Base-by-base conservation (phyloP, 2,329 filamentous ascomycete species). In the Grosmannia penicillata region DNA sequence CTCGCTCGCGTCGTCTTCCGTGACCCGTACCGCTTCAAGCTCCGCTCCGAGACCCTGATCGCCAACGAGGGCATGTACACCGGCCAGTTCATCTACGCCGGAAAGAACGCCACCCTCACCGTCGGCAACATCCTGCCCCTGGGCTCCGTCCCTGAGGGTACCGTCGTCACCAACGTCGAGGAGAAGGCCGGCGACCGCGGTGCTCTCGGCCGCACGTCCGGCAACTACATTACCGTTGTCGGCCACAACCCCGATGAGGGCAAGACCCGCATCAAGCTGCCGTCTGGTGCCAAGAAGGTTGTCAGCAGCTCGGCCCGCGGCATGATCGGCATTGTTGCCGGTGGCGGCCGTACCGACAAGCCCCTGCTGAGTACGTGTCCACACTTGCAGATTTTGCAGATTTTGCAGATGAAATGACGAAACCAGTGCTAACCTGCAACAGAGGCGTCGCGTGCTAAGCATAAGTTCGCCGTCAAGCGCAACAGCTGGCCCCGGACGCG, bases 41-140 rank as follows among this genome's bases (percentile, higher is more conserved):
- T 87, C 63, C 72, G 86, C 65, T 89, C 82, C 66, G 87, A 98
- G 81, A 98, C 91, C 55, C 95, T 98, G 81, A 98, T 98, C 62
- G 91, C 91, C 69, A 98, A 96, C 72, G 91, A 96, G 76, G 91
- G 91, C 73, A 95, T 96, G 87, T 98, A 96, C 84, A 95, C 91
- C 53, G 91, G 91, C 64, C 91, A 98, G 70, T 98, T 98, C 78
- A 86, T 98, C 81, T 98, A 98, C 71, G 91, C 89, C 62, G 91
- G 91, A 64, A 98, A 98, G 85, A 91, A 94, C 72, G 91, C 91
- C 58, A 74, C 81, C 52, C 78, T 98, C 60, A 96, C 83, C 59
- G 80, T 98, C 66, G 91, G 91, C 67, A 98, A 98, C 77, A 70
- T 98, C 62, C 84, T 98, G 48, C 91, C 91, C 51, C 78, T 98